phyloP scores from a whole-genome alignment of 1,284 basidiomycete genomes.

The Trichosporon sp. region DNA sequence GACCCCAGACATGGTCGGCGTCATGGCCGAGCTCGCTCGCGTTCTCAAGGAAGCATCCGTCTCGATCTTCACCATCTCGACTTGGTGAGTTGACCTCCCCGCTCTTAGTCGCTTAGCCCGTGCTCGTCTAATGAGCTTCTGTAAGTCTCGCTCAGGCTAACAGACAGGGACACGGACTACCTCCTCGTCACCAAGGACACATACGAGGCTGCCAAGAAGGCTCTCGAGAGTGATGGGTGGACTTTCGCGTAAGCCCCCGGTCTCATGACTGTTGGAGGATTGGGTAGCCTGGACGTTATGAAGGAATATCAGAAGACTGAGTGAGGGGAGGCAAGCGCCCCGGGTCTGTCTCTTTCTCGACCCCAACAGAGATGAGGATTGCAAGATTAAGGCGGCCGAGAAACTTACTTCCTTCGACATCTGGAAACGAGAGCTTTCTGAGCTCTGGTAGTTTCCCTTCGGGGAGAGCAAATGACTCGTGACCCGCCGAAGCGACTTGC shows the following conservation, averaged over 20 bases:
- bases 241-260: constrained; percentile 2
- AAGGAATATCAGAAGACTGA: background rate
- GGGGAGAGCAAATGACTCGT: too few species aligned
- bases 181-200: constrained; percentile 27
- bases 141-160: background rate
- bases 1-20: constrained; percentile 55
- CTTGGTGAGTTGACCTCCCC: constrained; percentile 53
- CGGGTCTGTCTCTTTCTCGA: too few species aligned
- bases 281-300: background rate
- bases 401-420: too few species aligned
- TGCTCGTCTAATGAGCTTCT: too few species aligned
- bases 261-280: background rate
- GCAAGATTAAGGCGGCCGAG: too few species aligned
- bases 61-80: constrained; percentile 61
- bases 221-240: constrained; percentile 27
- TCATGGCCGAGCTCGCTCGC: constrained; percentile 56
- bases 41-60: constrained; percentile 57
- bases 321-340: too few species aligned
- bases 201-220: constrained; percentile 16
- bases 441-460: too few species aligned
- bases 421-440: too few species aligned
- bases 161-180: constrained; percentile 33
- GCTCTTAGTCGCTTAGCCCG: background rate
- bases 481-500: too few species aligned
- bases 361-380: too few species aligned